phyloP scores from a whole-genome alignment of 176 grass and related monocot species.

The Carex myosuroides region DNA sequence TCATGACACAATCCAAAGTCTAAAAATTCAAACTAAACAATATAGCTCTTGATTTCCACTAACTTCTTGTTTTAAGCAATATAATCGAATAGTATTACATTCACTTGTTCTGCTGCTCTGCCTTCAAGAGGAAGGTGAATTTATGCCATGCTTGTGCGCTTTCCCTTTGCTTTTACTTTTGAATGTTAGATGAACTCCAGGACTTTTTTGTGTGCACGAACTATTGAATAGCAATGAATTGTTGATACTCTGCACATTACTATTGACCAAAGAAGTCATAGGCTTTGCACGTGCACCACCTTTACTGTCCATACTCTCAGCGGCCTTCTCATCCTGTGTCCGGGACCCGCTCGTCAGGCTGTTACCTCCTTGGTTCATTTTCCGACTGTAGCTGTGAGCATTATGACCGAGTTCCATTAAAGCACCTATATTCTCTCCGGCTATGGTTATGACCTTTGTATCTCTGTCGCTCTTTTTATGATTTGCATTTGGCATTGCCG shows the following conservation, averaged over 20 bases:
- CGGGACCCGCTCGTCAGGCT: not conserved
- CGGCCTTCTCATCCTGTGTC: not conserved
- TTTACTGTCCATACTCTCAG: not conserved
- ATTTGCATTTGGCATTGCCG: not conserved
- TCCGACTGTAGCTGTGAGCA: not conserved
- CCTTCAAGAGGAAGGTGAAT: constrained; percentile 3
- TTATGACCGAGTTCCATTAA: constrained; percentile 27
- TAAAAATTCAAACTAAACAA: constrained; percentile 12
- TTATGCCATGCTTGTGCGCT: not conserved
- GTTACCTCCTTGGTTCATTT: constrained; percentile 2
- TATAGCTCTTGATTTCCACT: not conserved
- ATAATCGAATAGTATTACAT: not conserved
- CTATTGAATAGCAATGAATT: constrained; percentile 35
- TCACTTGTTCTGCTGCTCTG: not conserved
- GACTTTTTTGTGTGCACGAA: constrained; percentile 17
- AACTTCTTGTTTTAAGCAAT: not conserved
- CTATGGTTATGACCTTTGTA: constrained; percentile 25
- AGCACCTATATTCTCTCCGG: constrained; percentile 38
- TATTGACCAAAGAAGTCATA: constrained; percentile 30
- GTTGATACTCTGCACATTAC: constrained; percentile 42
- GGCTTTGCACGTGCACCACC: constrained; percentile 13
- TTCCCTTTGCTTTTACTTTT: constrained; percentile 11
- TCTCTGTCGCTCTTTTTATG: constrained; percentile 23
- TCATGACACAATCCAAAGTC: not conserved
- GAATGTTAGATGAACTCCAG: constrained; percentile 34